phyloP scores from a whole-genome alignment of 23 red algal genomes.

The Rhodosorus marinus region DNA sequence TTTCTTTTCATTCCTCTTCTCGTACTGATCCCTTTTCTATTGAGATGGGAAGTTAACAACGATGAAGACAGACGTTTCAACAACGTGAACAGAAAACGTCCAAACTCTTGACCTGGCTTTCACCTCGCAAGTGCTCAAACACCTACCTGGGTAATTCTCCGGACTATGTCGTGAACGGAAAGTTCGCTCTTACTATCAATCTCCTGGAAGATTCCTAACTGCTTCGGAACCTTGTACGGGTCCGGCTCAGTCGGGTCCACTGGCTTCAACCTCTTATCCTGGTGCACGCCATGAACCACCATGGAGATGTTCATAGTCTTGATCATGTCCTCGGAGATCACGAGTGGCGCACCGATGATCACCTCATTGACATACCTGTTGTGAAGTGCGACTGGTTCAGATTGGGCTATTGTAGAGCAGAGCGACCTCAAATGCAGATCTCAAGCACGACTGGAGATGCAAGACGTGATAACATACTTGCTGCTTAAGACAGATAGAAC shows the following conservation, averaged over 20 bases:
- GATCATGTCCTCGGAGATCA: conserved; percentile 85
- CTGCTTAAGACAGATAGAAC: conserved; percentile 54
- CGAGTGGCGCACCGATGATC: conserved; percentile 90
- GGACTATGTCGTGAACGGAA: conserved; percentile 50
- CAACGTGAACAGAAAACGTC: too few relatives aligned
- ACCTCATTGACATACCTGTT: conserved; percentile 87
- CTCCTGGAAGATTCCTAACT: conserved; percentile 52
- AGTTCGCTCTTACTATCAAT: conserved; percentile 38
- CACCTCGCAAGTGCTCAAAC: too few relatives aligned
- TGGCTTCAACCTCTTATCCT: conserved; percentile 8
- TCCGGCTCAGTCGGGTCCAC: conserved; percentile 10
- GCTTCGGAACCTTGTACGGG: conserved; percentile 64
- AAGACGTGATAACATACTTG: conserved; percentile 30
- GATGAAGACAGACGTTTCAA: too few relatives aligned
- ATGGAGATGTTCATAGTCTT: conserved; percentile 82
- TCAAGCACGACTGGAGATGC: neutral
- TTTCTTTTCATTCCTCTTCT: conserved; percentile 64
- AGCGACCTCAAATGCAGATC: neutral
- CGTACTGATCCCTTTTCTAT: conserved; percentile 72
- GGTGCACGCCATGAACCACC: conserved; percentile 73
- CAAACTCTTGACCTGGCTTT: too few relatives aligned
- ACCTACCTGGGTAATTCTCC: conserved; percentile 53
- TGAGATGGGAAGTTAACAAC: too few relatives aligned
- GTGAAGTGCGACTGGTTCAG: too few relatives aligned
- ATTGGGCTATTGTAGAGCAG: too few relatives aligned